These are phyloP conservation scores for Rutstroemia sp. DNA, from an alignment of 2,329 filamentous ascomycete species.

Conservation along the genomic window DNA sequence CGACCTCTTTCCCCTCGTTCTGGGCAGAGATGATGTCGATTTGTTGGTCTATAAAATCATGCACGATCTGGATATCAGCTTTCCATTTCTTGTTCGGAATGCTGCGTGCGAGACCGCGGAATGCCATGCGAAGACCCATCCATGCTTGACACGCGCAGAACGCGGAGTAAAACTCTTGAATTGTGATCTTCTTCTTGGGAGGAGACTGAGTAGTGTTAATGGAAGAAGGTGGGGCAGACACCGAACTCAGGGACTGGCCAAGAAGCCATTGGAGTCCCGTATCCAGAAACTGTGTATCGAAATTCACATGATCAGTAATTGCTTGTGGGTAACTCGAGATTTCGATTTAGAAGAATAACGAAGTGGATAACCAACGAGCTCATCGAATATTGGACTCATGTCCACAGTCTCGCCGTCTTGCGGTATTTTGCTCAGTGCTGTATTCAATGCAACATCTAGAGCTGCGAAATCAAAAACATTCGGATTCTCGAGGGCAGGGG, in stretches of 20 bases:
- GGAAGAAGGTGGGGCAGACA: neutral
- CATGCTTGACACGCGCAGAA: neutral
- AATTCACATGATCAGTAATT: no score
- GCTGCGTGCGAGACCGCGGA: neutral
- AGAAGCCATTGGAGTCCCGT: slow-evolving; percentile 4
- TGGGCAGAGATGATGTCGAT: no score
- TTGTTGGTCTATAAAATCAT: neutral
- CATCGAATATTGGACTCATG: neutral
- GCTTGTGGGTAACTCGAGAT: neutral
- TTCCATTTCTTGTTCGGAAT: neutral
- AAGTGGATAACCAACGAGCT: neutral
- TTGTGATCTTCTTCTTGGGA: neutral
- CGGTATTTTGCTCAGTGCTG: neutral
- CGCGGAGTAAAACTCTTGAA: neutral
- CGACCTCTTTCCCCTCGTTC: no score
- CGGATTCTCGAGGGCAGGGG: neutral
- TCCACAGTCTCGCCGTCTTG: neutral
- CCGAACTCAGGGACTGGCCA: neutral
- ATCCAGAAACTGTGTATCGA: neutral
- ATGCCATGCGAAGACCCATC: slow-evolving; percentile 5
- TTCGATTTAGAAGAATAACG: neutral
- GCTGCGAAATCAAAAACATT: neutral
- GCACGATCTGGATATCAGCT: neutral
- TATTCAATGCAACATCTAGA: neutral
- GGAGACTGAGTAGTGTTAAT: neutral